A percentile compares a stretch with the other conserved stretches of the same genome.
These are phyloP conservation scores for Sporisorium graminicola DNA, from an alignment of 1,284 basidiomycete genomes.

Conservation along the genomic window DNA sequence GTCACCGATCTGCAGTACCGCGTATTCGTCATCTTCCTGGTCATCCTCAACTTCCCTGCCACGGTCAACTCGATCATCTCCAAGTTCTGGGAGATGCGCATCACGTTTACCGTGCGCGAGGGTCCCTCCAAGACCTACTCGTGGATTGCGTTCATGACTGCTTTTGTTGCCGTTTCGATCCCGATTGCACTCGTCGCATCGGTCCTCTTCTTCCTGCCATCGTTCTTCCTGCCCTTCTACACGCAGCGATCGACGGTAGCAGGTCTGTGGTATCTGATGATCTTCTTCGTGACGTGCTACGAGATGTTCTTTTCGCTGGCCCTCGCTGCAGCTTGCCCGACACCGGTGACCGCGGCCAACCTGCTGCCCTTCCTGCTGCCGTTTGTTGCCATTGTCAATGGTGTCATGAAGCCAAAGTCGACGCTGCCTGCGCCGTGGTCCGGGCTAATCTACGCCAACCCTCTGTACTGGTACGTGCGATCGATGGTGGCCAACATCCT, in stretches of 20 bases:
- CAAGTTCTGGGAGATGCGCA: slow-evolving; percentile 60
- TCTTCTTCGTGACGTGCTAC: slow-evolving; percentile 58
- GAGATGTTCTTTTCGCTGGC: slow-evolving; percentile 63
- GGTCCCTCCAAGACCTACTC: slow-evolving; percentile 56
- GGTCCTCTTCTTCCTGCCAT: slow-evolving; percentile 66
- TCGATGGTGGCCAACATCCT: slow-evolving; percentile 60
- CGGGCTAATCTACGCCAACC: slow-evolving; percentile 58
- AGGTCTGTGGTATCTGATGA: slow-evolving; percentile 62
- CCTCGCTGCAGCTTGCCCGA: slow-evolving; percentile 62
- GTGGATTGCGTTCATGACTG: slow-evolving; percentile 54
- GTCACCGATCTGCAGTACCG: slow-evolving; percentile 44
- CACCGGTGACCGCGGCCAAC: slow-evolving; percentile 63
- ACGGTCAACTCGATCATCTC: slow-evolving; percentile 57
- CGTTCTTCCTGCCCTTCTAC: slow-evolving; percentile 63
- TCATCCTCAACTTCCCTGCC: slow-evolving; percentile 58
- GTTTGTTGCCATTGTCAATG: slow-evolving; percentile 70
- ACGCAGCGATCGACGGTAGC: slow-evolving; percentile 43
- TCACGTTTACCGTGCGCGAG: slow-evolving; percentile 56
- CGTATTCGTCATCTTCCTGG: slow-evolving; percentile 48
- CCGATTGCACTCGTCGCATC: slow-evolving; percentile 60
- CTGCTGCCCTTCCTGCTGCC: slow-evolving; percentile 67
- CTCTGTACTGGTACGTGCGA: slow-evolving; percentile 62
- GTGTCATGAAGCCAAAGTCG: slow-evolving; percentile 62
- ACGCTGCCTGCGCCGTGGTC: slow-evolving; percentile 58
- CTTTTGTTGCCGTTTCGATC: slow-evolving; percentile 52